A percentile compares a stretch with the other conserved stretches of the same genome.
Evolutionary conservation across 768 basidiomycete genomes (phyloP).

Genomic region (Podaxis mareebaensis): DNA sequence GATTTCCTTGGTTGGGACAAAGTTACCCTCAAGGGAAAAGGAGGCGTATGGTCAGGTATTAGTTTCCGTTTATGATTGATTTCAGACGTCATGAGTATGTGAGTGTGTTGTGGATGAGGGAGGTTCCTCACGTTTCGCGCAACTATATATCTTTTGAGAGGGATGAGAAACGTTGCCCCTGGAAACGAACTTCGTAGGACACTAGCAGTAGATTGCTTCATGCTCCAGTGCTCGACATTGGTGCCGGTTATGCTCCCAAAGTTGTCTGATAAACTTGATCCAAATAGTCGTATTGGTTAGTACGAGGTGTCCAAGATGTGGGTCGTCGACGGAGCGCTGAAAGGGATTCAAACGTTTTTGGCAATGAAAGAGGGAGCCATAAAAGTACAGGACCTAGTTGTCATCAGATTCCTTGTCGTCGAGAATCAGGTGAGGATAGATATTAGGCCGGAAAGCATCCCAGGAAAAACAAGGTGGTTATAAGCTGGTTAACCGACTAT

Average conservation of each 20-base stretch:
- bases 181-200: background rate
- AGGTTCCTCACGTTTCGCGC: background rate
- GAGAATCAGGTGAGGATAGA: constrained; percentile 1
- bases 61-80: background rate
- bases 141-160: background rate
- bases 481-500: background rate
- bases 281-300: background rate
- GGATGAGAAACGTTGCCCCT: background rate
- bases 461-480: background rate
- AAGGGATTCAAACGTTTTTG: background rate
- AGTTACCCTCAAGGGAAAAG: background rate
- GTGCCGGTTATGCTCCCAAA: background rate
- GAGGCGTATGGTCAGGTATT: background rate
- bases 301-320: constrained; percentile 1
- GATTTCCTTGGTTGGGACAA: background rate
- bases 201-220: background rate
- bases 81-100: background rate
- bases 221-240: background rate
- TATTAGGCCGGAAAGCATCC: background rate
- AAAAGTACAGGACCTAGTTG: constrained; percentile 1
- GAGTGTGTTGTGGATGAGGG: background rate
- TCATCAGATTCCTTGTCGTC: constrained; percentile 1
- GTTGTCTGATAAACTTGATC: background rate
- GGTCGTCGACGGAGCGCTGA: background rate
- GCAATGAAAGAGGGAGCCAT: constrained; percentile 4